Evolutionary conservation across 2,329 filamentous ascomycete species (phyloP).

Genomic region (Plectosphaerella plurivora): DNA sequence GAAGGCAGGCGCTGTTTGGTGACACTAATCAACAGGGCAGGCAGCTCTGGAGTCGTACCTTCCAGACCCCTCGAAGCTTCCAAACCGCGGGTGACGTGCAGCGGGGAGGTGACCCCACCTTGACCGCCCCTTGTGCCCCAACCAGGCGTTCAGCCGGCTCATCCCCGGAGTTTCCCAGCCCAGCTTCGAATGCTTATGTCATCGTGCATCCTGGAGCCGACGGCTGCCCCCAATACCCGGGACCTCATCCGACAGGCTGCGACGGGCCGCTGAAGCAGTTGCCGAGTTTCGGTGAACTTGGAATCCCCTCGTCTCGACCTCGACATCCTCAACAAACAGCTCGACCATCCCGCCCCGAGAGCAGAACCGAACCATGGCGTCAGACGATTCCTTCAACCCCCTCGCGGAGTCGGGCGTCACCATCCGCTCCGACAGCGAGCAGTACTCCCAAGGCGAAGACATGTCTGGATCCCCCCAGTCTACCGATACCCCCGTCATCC

Average conservation of each 20-base stretch:
- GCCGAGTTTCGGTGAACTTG: constrained; percentile 8
- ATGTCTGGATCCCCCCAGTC: constrained; percentile 57
- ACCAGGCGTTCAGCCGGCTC: neutral
- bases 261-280: neutral
- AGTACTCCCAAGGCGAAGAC: constrained; percentile 66
- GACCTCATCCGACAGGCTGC: constrained; percentile 6
- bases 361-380: constrained; percentile 40
- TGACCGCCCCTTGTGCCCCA: neutral
- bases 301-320: neutral
- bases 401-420: constrained; percentile 72
- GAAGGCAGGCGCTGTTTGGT: neutral
- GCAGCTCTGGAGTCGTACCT: constrained; percentile 12
- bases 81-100: neutral
- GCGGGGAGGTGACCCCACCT: neutral
- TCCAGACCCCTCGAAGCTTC: neutral
- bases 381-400: constrained; percentile 38
- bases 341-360: neutral
- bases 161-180: too few species aligned
- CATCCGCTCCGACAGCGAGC: constrained; percentile 78
- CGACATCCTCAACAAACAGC: neutral
- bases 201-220: neutral
- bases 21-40: neutral
- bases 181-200: neutral
- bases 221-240: neutral
- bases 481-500: constrained; percentile 65